A percentile compares a stretch with the other conserved stretches of the same genome.
Conservation (phyloP, 331 rosid species). For the Pyracantha coccinea region DNA sequence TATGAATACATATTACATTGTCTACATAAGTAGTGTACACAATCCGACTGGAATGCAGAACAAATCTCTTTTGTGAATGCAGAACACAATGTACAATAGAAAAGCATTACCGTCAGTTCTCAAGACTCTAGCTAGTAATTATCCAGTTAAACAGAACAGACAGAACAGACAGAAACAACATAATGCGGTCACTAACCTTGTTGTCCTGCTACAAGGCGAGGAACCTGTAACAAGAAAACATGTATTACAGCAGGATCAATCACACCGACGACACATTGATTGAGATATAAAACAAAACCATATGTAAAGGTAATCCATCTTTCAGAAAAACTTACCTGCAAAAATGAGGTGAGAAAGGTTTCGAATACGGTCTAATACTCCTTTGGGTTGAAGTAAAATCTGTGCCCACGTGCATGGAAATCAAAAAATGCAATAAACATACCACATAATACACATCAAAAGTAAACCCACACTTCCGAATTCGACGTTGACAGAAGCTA, state of each 20-base stretch:
- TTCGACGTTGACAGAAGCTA: neutral
- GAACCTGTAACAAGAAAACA: slow-evolving; percentile 33
- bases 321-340: slow-evolving; percentile 31
- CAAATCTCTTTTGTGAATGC: too few species aligned
- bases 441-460: neutral
- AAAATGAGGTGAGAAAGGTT: slow-evolving; percentile 31
- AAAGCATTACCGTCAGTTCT: neutral
- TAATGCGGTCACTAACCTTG: slow-evolving; percentile 37
- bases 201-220: slow-evolving; percentile 24
- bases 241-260: neutral
- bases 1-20: too few species aligned
- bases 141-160: neutral
- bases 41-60: too few species aligned
- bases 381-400: slow-evolving; percentile 36
- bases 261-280: neutral
- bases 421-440: neutral
- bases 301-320: neutral
- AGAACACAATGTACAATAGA: too few species aligned
- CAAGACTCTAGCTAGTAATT: neutral
- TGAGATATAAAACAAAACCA: neutral
- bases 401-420: slow-evolving; percentile 20
- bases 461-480: neutral
- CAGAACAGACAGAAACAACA: neutral
- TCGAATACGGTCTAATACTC: slow-evolving; percentile 29
- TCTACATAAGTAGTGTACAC: too few species aligned